These are phyloP conservation scores for Biscogniauxia sp. DNA, from an alignment of 2,329 filamentous ascomycete genomes.

Conservation along the genomic window DNA sequence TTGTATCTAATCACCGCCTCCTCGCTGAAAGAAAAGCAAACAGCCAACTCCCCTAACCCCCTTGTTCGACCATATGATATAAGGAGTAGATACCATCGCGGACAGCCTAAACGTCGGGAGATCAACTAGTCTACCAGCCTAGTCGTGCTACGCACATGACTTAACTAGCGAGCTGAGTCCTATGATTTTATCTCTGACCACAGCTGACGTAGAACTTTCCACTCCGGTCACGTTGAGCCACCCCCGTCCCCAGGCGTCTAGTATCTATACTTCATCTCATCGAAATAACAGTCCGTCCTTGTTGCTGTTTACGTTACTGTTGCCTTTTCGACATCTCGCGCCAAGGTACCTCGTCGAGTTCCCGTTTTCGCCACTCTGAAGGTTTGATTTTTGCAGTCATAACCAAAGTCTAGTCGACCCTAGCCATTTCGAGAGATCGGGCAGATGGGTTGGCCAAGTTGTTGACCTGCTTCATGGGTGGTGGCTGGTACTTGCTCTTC, in stretches of 20 bases:
- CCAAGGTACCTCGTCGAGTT: neutral
- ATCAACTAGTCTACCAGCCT: neutral
- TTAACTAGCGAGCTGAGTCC: neutral
- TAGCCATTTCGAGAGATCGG: slow-evolving; percentile 66
- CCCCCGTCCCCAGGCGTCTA: neutral
- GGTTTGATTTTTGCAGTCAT: slow-evolving; percentile 12
- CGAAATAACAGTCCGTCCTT: neutral
- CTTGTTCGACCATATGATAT: too few species aligned
- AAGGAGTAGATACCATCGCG: neutral
- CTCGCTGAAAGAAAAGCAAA: too few species aligned
- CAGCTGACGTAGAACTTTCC: neutral
- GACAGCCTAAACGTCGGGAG: neutral
- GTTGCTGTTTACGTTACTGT: neutral
- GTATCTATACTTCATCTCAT: neutral
- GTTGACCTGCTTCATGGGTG: slow-evolving; percentile 72
- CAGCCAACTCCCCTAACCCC: too few species aligned
- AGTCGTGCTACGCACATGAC: neutral
- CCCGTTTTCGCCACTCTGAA: neutral
- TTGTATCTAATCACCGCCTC: neutral
- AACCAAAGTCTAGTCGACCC: slow-evolving; percentile 59
- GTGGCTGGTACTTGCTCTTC: slow-evolving; percentile 75
- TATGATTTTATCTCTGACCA: neutral
- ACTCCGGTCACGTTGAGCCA: neutral
- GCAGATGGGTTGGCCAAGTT: slow-evolving; percentile 71
- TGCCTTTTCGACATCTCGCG: neutral